phyloP scores from a whole-genome alignment of 2,329 filamentous ascomycete genomes.

The Aspergillus pseudoglaucus region DNA sequence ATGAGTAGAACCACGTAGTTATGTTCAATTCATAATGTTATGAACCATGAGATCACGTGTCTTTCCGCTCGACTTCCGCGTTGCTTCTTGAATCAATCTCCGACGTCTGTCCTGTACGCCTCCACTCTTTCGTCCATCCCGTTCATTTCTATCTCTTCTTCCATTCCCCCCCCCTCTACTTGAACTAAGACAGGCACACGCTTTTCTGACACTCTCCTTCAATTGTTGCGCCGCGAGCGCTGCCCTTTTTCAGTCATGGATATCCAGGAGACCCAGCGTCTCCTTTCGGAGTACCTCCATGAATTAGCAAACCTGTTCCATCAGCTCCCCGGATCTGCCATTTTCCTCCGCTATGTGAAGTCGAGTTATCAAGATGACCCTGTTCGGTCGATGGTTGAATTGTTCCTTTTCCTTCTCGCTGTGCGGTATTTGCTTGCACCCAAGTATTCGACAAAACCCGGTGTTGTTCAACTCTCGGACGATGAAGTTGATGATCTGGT shows the following conservation, averaged over 20 bases:
- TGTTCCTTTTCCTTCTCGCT: constrained; percentile 91
- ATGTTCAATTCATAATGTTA: not conserved
- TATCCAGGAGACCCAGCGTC: constrained; percentile 49
- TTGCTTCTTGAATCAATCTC: not conserved
- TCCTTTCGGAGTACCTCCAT: constrained; percentile 49
- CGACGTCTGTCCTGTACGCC: not conserved
- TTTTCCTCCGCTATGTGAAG: constrained; percentile 89
- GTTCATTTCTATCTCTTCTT: constrained; percentile 1
- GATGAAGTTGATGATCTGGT: constrained; percentile 97
- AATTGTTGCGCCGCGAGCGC: constrained; percentile 6
- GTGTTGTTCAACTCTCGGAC: constrained; percentile 81
- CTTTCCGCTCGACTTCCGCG: not conserved
- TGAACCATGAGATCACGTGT: not conserved
- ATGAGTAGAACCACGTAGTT: not conserved
- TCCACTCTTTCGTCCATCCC: not conserved
- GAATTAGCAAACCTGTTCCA: constrained; percentile 65
- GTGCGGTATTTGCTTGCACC: constrained; percentile 87
- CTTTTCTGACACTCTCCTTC: not conserved
- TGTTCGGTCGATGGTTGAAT: constrained; percentile 83
- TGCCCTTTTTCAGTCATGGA: constrained; percentile 42
- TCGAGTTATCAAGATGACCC: constrained; percentile 98
- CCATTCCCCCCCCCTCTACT: not conserved
- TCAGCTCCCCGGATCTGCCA: constrained; percentile 86
- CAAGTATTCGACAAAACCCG: constrained; percentile 87
- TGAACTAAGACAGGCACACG: not conserved